Conservation (phyloP, 169 alveolate species). For the Neospora caninum region DNA sequence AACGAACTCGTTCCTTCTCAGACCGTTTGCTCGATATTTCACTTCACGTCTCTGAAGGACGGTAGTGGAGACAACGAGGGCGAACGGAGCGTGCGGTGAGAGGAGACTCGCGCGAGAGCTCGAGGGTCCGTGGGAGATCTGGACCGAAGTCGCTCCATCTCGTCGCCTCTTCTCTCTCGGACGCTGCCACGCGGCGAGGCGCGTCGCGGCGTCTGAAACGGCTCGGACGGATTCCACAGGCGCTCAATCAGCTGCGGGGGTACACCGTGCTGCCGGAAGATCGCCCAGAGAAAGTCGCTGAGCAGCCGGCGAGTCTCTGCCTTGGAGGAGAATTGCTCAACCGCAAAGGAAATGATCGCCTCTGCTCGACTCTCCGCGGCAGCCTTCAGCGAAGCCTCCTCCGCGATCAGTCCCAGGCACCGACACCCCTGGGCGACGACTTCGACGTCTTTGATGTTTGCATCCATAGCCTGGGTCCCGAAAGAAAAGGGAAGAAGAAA, state of each 20-base stretch:
- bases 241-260: slow-evolving; percentile 60
- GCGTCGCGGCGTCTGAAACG: background rate
- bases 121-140: background rate
- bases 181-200: background rate
- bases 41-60: slow-evolving; percentile 1
- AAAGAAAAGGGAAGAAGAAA: background rate
- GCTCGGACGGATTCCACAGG: slow-evolving; percentile 55
- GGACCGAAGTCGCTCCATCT: background rate
- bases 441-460: slow-evolving; percentile 52
- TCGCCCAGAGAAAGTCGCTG: slow-evolving; percentile 47
- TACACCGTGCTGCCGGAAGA: slow-evolving; percentile 54
- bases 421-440: slow-evolving; percentile 70
- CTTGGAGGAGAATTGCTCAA: slow-evolving; percentile 47
- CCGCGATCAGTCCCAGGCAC: slow-evolving; percentile 58
- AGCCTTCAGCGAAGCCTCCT: slow-evolving; percentile 62
- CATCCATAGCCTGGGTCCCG: slow-evolving; percentile 47
- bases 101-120: background rate
- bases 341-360: slow-evolving; percentile 53
- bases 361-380: slow-evolving; percentile 52
- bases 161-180: background rate
- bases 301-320: slow-evolving; percentile 59
- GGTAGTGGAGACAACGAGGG: background rate
- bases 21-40: background rate
- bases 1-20: no score
- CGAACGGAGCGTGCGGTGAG: background rate